Conservation (phyloP, 1,284 basidiomycete genomes). For the Marasmius sp. region DNA sequence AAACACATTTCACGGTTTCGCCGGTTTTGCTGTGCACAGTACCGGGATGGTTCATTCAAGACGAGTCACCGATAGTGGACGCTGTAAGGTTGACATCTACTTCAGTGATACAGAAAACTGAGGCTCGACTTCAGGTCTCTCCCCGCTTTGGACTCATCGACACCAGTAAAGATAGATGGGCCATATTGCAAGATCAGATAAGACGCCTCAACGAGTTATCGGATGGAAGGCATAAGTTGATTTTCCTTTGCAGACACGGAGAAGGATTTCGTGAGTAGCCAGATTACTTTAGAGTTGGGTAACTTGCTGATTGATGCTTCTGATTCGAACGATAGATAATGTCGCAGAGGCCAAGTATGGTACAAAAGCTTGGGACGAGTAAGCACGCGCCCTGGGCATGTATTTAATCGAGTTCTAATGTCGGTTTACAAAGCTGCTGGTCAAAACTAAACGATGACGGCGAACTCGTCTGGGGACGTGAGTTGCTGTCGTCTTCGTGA, state of each 20-base stretch:
- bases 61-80: conserved; percentile 22
- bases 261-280: conserved; percentile 62
- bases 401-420: no score
- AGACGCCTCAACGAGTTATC: conserved; percentile 42
- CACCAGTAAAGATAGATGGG: conserved; percentile 52
- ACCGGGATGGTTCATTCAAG: conserved; percentile 40
- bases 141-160: conserved; percentile 64
- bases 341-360: conserved; percentile 75
- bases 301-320: conserved; percentile 1
- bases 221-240: conserved; percentile 55
- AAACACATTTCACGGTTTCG: no score
- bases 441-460: conserved; percentile 70
- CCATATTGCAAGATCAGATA: conserved; percentile 42
- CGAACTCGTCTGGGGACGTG: conserved; percentile 78
- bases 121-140: conserved; percentile 42
- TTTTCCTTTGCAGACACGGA: conserved; percentile 71
- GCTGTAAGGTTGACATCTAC: not conserved
- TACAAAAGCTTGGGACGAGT: conserved; percentile 60
- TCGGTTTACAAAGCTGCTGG: conserved; percentile 51
- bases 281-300: not conserved
- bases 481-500: conserved; percentile 27
- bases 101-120: not conserved
- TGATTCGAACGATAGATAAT: conserved; percentile 52
- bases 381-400: conserved; percentile 17
- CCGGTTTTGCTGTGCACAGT: conserved; percentile 14